These are phyloP conservation scores for Ceratobasidium sp. DNA, from an alignment of 1,284 basidiomycete genomes.

Conservation along the genomic window DNA sequence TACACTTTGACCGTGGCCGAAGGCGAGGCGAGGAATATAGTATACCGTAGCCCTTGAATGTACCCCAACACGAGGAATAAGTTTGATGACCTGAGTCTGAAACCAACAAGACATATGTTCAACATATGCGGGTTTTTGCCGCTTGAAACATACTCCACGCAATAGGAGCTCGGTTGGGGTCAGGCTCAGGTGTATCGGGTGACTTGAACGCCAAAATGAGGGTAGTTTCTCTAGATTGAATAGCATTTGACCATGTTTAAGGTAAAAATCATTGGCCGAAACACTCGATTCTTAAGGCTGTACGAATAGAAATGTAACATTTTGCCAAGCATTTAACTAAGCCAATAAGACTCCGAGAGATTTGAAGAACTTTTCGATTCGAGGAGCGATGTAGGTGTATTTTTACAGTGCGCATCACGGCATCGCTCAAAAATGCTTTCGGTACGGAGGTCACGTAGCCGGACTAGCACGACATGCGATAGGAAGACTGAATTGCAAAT, in stretches of 20 bases:
- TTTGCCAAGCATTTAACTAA: neutral
- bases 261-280: neutral
- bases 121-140: neutral
- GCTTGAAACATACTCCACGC: slow-evolving; percentile 18
- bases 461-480: too few relatives aligned
- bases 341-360: neutral
- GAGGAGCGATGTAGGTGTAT: too few relatives aligned
- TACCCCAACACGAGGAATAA: neutral
- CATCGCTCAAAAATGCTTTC: too few relatives aligned
- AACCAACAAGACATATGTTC: neutral
- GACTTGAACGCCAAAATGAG: slow-evolving; percentile 11
- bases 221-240: neutral
- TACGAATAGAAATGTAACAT: neutral
- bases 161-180: neutral
- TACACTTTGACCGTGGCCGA: slow-evolving; percentile 8
- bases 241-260: neutral
- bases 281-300: neutral
- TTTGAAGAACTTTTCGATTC: neutral
- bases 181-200: neutral
- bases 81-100: neutral
- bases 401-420: too few relatives aligned
- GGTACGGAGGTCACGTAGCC: too few relatives aligned
- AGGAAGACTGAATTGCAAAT: too few relatives aligned
- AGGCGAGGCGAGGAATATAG: neutral
- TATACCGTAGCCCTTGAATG: neutral